Evolutionary conservation across 805 yeast species (phyloP).

Genomic region (Teunomyces kruisii): DNA sequence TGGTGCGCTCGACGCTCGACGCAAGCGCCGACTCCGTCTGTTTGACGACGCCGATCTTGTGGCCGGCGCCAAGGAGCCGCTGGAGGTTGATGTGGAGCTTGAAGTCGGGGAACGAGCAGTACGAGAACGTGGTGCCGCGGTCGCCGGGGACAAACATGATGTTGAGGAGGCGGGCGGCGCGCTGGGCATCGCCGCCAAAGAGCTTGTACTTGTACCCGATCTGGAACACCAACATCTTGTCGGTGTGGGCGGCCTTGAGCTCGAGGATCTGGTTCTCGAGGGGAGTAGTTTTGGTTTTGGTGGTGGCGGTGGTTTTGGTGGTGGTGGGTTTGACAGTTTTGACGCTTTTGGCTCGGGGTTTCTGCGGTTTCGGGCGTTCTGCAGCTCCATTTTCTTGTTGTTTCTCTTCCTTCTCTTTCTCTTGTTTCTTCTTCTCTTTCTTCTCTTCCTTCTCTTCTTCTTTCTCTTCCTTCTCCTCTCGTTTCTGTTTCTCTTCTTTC

Average conservation of each 20-base stretch:
- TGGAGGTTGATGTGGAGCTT: conserved; percentile 75
- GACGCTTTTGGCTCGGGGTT: no score
- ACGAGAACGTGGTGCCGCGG: conserved; percentile 62
- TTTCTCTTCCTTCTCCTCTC: no score
- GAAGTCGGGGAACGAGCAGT: conserved; percentile 81
- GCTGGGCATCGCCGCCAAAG: conserved; percentile 79
- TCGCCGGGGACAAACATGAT: conserved; percentile 61
- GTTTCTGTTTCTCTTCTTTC: no score
- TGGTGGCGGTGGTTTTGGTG: no score
- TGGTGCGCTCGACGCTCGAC: conserved; percentile 58
- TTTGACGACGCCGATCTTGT: conserved; percentile 83
- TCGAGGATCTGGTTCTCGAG: conserved; percentile 75
- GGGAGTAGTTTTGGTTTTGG: conserved; percentile 47
- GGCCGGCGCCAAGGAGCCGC: conserved; percentile 66
- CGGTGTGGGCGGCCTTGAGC: conserved; percentile 58
- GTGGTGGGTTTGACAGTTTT: no score
- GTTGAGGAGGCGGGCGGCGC: conserved; percentile 63
- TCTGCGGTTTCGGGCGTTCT: not conserved
- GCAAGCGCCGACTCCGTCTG: conserved; percentile 81
- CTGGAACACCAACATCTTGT: conserved; percentile 76
- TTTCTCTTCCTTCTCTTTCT: not conserved
- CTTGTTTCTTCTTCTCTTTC: not conserved
- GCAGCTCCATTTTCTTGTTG: no score
- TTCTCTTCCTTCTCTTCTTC: no score
- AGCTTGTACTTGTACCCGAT: conserved; percentile 92